Base-by-base conservation (phyloP, 805 yeast species). In the Saccharomycopsis javanensis region DNA sequence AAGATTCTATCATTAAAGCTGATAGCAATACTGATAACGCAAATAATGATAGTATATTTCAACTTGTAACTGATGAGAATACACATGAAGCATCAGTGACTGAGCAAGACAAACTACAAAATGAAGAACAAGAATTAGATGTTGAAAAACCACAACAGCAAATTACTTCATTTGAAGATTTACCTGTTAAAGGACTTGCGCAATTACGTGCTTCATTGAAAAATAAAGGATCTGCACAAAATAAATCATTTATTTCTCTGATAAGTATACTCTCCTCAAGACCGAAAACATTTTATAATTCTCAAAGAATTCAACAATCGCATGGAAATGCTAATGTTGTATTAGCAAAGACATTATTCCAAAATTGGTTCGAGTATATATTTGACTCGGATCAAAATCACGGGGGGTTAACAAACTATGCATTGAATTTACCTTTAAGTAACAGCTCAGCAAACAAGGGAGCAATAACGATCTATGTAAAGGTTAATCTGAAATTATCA, bases 391-490 rank as follows among this genome's bases (percentile, higher is more conserved):
- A 42, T 4, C 8, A 11, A 42, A 62, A 69, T 31, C 69, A 67
- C 50, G 67, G 62, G 55, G 70, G 69, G 20, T 67, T 72, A 1
- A 65, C 71, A 16, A 71, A 75, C 10, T 77, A 72, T 62, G 63
- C 81, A 5, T 60, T 80, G 25, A 71, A 73, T 15, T 67, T 83
- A 55, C 82, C 85, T 11, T 50, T 53, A 50, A 57, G 56, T 27
- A 60, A 53, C 51, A 28, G 50, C n/a, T 20, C 54, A 5, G 46
- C 55, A 16, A 69, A 71, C 50, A 77, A 79, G 42, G 75, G 76
- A 34, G 74, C 81, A 1, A 66, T 81, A 51, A 70, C 76, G 4
- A 66, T 81, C 3, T 64, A 72, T 23, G 76, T 77, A 3, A 68
- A 72, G 28, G 68, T 83, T 54, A 73, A 76, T 61, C 75, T 73